phyloP scores from a whole-genome alignment of 2,329 filamentous ascomycete species.

The Aspergillus sojae region DNA sequence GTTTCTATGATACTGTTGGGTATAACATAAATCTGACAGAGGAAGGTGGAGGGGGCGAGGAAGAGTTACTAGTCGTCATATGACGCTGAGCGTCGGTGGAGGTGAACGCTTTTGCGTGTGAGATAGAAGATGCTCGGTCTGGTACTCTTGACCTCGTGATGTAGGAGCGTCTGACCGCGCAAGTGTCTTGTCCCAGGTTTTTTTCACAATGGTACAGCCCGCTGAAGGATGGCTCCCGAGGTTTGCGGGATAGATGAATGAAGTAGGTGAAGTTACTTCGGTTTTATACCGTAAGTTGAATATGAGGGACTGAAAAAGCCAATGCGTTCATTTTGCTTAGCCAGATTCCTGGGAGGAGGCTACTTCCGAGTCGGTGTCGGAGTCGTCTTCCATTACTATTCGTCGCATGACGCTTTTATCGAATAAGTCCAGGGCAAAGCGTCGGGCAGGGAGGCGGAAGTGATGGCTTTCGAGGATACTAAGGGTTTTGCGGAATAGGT shows the following conservation, averaged over 20 bases:
- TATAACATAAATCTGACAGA: neutral
- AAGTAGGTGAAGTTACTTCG: neutral
- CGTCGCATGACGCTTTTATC: conserved; percentile 84
- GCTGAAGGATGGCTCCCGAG: neutral
- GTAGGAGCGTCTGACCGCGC: neutral
- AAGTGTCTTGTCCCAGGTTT: neutral
- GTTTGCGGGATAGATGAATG: neutral
- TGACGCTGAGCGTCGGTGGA: neutral
- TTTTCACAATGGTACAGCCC: neutral
- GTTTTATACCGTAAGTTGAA: neutral
- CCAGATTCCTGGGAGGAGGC: conserved; percentile 31
- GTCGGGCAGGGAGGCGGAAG: conserved; percentile 81
- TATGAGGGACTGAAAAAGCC: neutral
- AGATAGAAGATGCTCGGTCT: neutral
- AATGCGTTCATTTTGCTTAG: conserved; percentile 18
- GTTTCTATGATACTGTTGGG: conserved; percentile 1
- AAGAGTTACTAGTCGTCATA: neutral
- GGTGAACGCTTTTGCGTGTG: neutral
- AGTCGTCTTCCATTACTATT: conserved; percentile 78
- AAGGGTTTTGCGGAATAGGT: conserved; percentile 83
- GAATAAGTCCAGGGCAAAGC: conserved; percentile 91
- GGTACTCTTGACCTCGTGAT: neutral
- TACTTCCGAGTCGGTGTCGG: conserved; percentile 39
- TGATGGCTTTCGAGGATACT: conserved; percentile 84
- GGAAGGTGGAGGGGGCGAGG: neutral